Evolutionary conservation across 108 stramenopile species (phyloP).

Genomic region (Fragilaria crotonensis): DNA sequence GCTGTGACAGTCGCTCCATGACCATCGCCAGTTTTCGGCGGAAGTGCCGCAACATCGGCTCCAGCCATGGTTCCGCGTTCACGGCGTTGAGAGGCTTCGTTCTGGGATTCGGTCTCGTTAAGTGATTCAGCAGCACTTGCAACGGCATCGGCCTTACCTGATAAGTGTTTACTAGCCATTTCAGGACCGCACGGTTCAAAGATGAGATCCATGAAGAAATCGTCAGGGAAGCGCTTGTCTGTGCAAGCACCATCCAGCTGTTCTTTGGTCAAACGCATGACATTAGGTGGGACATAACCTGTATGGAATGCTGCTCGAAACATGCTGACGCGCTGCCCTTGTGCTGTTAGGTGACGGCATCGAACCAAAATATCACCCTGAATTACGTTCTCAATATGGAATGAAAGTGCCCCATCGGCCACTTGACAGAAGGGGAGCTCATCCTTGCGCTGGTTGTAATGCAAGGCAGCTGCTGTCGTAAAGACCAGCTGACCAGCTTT

Average conservation of each 20-base stretch:
- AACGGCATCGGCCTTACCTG: constrained; percentile 15
- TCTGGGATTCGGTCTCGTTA: constrained; percentile 4
- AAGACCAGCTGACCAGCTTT: constrained; percentile 83
- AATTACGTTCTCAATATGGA: constrained; percentile 65
- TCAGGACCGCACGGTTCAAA: constrained; percentile 86
- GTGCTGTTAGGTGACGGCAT: constrained; percentile 79
- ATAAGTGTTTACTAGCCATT: constrained; percentile 50
- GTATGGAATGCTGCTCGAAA: constrained; percentile 97
- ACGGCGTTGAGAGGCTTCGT: constrained; percentile 32
- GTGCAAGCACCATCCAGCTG: constrained; percentile 93
- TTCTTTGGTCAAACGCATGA: constrained; percentile 83
- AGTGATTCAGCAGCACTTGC: neutral
- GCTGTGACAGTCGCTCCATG: constrained; percentile 39
- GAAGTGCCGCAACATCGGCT: neutral
- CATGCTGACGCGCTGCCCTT: constrained; percentile 83
- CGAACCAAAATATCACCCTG: constrained; percentile 90
- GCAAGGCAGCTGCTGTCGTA: constrained; percentile 68
- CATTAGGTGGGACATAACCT: constrained; percentile 88
- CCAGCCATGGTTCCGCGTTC: constrained; percentile 19
- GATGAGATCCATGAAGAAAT: constrained; percentile 92
- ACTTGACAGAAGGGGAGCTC: constrained; percentile 61
- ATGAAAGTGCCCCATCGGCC: constrained; percentile 53
- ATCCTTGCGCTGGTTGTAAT: constrained; percentile 48
- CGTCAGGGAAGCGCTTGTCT: constrained; percentile 82
- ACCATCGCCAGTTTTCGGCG: neutral